Percentiles rank a stretch among this genome's conserved stretches.
Conservation (phyloP, 768 basidiomycete genomes). For the Boletus subparvulus region DNA sequence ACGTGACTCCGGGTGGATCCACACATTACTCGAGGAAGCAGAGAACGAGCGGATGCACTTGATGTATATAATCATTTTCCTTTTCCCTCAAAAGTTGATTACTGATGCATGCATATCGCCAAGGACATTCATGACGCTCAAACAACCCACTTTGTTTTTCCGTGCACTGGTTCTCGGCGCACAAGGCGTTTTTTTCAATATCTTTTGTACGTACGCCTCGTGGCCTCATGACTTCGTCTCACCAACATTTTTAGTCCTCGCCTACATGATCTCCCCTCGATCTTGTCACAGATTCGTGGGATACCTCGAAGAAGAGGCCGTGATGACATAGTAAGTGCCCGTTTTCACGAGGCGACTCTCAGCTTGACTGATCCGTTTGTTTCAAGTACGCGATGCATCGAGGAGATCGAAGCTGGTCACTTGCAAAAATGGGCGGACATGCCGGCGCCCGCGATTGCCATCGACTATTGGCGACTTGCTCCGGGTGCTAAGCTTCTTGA, state of each 20-base stretch:
- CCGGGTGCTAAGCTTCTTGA: slow-evolving; percentile 78
- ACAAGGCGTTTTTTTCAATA: slow-evolving; percentile 89
- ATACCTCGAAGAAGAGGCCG: slow-evolving; percentile 93
- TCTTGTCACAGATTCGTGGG: slow-evolving; percentile 91
- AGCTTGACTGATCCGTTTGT: slow-evolving; percentile 13
- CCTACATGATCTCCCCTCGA: slow-evolving; percentile 73
- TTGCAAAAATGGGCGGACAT: slow-evolving; percentile 78
- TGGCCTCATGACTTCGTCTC: slow-evolving; percentile 13
- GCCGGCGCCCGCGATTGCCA: slow-evolving; percentile 85
- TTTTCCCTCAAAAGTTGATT: slow-evolving; percentile 7
- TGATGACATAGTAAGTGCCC: slow-evolving; percentile 75
- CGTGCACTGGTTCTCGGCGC: slow-evolving; percentile 82
- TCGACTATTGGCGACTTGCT: slow-evolving; percentile 89
- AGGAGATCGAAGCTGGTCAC: slow-evolving; percentile 77
- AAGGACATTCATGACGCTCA: slow-evolving; percentile 95
- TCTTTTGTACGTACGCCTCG: slow-evolving; percentile 64
- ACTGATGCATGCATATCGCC: slow-evolving; percentile 13
- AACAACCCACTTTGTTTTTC: slow-evolving; percentile 77
- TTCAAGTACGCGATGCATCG: slow-evolving; percentile 72
- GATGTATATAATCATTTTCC: slow-evolving; percentile 46
- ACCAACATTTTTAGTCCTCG: slow-evolving; percentile 50
- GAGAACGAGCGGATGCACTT: slow-evolving; percentile 98
- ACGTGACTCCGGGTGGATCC: slow-evolving; percentile 77
- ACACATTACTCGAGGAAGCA: slow-evolving; percentile 89
- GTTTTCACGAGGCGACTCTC: slow-evolving; percentile 18